phyloP scores from a whole-genome alignment of 2,329 filamentous ascomycete genomes.

The Fonsecaea nubica region DNA sequence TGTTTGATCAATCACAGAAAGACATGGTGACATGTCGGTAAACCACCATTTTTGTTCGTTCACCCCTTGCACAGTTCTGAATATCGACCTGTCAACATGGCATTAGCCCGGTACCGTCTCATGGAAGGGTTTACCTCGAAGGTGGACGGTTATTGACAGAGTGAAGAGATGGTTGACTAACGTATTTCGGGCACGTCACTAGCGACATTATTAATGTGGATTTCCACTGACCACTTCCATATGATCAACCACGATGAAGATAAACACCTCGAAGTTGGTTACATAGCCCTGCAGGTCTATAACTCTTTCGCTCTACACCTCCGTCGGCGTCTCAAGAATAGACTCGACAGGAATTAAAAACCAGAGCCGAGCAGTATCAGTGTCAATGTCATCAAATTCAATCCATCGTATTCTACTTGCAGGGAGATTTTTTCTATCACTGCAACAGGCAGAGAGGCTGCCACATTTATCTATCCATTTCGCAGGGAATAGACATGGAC shows the following conservation, averaged over 20 bases:
- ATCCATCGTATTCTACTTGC: conserved; percentile 22
- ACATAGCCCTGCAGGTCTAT: too few relatives aligned
- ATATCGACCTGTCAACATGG: background rate
- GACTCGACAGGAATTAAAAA: background rate
- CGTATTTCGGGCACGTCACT: background rate
- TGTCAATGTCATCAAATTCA: conserved; percentile 5
- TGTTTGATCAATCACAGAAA: background rate
- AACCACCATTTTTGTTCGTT: background rate
- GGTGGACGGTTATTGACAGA: too few relatives aligned
- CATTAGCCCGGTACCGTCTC: background rate
- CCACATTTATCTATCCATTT: conserved; percentile 18
- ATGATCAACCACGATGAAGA: too few relatives aligned
- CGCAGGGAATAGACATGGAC: conserved; percentile 18
- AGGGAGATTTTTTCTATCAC: conserved; percentile 10
- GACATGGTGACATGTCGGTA: background rate
- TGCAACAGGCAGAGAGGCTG: conserved; percentile 1
- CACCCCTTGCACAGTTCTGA: background rate
- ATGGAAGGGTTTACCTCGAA: too few relatives aligned
- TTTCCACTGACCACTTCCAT: too few relatives aligned
- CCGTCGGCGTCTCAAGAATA: background rate
- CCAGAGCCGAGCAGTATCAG: background rate
- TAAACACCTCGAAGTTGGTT: too few relatives aligned
- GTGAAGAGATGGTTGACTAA: background rate
- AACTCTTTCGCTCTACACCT: too few relatives aligned
- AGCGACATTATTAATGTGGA: background rate